These are phyloP conservation scores for Carex myosuroides DNA, from an alignment of 176 grass and related monocot species.

Conservation along the genomic window DNA sequence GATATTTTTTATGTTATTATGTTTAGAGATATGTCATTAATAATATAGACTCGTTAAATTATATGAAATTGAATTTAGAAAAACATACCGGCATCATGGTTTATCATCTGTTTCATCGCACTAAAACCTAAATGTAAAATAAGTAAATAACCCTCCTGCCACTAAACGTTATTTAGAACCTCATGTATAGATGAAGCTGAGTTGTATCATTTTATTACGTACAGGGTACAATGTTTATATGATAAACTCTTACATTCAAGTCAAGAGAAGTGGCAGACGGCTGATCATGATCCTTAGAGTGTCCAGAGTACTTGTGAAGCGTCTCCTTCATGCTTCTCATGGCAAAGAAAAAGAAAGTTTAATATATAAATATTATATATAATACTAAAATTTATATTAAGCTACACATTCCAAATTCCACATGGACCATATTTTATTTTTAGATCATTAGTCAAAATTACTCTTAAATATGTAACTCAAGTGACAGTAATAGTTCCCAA, in stretches of 20 bases:
- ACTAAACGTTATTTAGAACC: neutral
- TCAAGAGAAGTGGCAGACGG: slow-evolving; percentile 34
- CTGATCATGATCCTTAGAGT: slow-evolving; percentile 62
- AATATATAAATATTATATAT: neutral
- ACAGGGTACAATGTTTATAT: neutral
- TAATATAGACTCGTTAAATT: neutral
- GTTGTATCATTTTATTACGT: neutral
- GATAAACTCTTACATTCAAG: slow-evolving; percentile 63
- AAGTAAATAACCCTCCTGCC: neutral
- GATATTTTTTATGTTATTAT: neutral
- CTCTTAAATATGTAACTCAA: neutral
- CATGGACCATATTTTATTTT: neutral
- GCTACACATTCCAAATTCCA: neutral
- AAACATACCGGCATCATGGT: neutral
- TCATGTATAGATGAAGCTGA: neutral
- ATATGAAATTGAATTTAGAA: neutral
- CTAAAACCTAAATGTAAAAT: neutral
- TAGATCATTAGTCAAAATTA: neutral
- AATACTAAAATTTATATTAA: neutral
- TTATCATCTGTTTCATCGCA: neutral
- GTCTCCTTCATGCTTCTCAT: slow-evolving; percentile 59
- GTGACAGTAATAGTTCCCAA: neutral
- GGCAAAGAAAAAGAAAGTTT: slow-evolving; percentile 27
- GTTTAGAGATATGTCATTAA: neutral
- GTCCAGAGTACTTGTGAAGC: slow-evolving; percentile 58